Evolutionary conservation across 148 eudicot genomes (phyloP).

Genomic region (Talinum fruticosum): DNA sequence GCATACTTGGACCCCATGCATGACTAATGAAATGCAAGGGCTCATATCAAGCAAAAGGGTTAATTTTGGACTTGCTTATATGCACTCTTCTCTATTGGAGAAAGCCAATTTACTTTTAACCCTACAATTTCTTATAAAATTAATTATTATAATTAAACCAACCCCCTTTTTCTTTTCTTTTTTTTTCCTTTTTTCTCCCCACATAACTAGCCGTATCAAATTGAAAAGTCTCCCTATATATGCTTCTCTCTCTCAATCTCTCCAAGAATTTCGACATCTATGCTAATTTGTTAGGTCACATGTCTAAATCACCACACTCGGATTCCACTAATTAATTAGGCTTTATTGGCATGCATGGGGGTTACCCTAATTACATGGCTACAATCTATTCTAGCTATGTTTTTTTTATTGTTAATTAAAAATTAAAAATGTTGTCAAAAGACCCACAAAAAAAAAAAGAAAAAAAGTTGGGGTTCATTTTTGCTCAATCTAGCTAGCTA

Average conservation of each 20-base stretch:
- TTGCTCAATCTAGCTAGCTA: background rate
- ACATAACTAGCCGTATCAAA: background rate
- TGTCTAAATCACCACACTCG: conserved; percentile 28
- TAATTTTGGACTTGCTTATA: no score
- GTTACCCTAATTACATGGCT: background rate
- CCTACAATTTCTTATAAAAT: no score
- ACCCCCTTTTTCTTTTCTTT: no score
- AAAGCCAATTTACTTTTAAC: no score
- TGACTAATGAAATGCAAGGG: conserved; percentile 26
- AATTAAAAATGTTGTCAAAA: background rate
- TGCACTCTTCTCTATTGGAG: background rate
- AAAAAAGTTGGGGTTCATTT: no score
- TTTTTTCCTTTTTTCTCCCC: no score
- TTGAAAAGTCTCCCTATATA: background rate
- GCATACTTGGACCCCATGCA: no score
- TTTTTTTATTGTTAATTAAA: no score
- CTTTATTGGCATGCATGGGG: background rate
- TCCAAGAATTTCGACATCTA: no score
- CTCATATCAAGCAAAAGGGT: conserved; percentile 31
- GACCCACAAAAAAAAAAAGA: background rate
- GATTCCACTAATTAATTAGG: conserved; percentile 19
- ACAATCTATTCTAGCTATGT: no score
- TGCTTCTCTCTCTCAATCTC: background rate
- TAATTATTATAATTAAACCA: no score
- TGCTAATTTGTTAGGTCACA: conserved; percentile 20